phyloP scores from a whole-genome alignment of 148 eudicot genomes.

The Fagopyrum esculentum region DNA sequence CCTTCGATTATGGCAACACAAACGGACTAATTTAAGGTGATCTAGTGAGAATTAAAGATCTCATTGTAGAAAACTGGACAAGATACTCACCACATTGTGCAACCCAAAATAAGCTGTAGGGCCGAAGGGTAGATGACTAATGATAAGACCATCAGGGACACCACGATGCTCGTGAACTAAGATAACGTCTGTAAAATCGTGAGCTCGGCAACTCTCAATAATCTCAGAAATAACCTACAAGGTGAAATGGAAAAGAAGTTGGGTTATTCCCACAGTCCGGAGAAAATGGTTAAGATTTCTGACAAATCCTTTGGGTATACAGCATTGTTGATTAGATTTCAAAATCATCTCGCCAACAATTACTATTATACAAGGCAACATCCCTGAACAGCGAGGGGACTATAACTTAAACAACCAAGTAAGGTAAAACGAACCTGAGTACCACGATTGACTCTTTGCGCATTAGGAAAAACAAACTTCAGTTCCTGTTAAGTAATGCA shows the following conservation, averaged over 20 bases:
- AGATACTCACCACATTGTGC: constrained; percentile 74
- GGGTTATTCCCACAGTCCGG: not conserved
- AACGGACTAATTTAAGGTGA: not conserved
- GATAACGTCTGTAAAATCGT: constrained; percentile 81
- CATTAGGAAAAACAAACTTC: constrained; percentile 89
- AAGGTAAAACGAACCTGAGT: constrained; percentile 56
- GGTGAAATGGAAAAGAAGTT: constrained; percentile 2
- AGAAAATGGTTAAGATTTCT: not conserved
- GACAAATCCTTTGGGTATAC: not conserved
- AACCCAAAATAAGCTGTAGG: constrained; percentile 97
- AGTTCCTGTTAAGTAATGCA: constrained; percentile 46
- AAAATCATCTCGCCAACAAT: not conserved
- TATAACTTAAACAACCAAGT: not conserved
- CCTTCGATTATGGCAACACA: constrained; percentile 34
- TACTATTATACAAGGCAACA: not conserved
- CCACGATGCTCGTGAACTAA: constrained; percentile 98
- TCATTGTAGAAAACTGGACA: not conserved
- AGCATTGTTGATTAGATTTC: not conserved
- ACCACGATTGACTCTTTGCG: constrained; percentile 90
- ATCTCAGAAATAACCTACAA: constrained; percentile 76
- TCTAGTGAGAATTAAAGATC: not conserved
- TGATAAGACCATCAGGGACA: constrained; percentile 80
- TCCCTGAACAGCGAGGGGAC: too few species aligned
- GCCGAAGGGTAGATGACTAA: constrained; percentile 90
- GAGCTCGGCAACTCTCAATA: constrained; percentile 78